Conservation (phyloP, 306 rosid species). For the Cicer yamashitae region DNA sequence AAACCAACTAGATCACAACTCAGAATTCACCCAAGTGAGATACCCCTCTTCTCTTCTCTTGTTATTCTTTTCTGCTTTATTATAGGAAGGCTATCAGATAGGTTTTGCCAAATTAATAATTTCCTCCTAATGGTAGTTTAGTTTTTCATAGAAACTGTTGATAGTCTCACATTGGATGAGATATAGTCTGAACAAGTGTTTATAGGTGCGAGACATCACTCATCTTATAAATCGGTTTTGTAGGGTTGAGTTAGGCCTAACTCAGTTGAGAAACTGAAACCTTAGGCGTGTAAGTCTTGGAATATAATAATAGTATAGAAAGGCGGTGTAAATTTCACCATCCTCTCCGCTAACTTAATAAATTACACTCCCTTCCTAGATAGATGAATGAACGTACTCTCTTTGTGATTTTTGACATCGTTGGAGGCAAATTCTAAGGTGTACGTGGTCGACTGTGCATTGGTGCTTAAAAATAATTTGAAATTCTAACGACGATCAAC, state of each 20-base stretch:
- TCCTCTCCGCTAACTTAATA: neutral
- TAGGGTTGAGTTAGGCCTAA: neutral
- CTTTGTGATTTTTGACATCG: neutral
- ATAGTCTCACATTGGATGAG: neutral
- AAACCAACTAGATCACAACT: constrained; percentile 46
- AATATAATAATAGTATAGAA: constrained; percentile 7
- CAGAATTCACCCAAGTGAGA: constrained; percentile 62
- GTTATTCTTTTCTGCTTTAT: constrained; percentile 22
- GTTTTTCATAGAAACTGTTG: constrained; percentile 22
- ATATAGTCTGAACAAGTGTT: neutral
- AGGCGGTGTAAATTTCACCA: neutral
- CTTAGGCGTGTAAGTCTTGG: constrained; percentile 13
- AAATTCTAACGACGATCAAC: too few relatives aligned
- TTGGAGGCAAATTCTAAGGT: neutral
- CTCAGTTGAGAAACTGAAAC: neutral
- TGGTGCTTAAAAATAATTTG: too few relatives aligned
- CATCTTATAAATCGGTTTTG: neutral
- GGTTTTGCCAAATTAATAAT: constrained; percentile 24
- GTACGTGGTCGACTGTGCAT: too few relatives aligned
- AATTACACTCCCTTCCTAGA: neutral
- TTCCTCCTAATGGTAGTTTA: constrained; percentile 25
- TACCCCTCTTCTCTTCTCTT: constrained; percentile 14
- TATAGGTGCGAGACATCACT: neutral
- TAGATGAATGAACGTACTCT: neutral
- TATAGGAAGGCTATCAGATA: constrained; percentile 22